A percentile compares a stretch with the other conserved stretches of the same genome.
Conservation (phyloP, 2,329 filamentous ascomycete genomes). For the Parafenestella ontariensis region DNA sequence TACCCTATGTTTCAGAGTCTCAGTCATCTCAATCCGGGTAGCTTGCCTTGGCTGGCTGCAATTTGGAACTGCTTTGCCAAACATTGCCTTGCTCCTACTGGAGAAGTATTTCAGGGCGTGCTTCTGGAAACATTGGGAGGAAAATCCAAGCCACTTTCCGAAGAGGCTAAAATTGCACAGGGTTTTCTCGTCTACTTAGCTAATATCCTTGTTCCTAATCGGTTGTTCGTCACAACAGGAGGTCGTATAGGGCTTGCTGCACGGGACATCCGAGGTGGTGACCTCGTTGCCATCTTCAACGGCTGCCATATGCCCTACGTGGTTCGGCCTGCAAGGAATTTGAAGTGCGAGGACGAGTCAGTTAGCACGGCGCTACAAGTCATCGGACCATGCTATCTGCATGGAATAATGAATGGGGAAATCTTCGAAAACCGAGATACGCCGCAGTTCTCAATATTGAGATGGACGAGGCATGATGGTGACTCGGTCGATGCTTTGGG, state of each 20-base stretch:
- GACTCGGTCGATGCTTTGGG: background rate
- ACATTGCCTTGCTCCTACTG: slow-evolving; percentile 4
- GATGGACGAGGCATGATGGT: background rate
- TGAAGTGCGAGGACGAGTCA: background rate
- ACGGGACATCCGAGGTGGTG: background rate
- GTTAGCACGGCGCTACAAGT: background rate
- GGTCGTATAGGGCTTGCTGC: background rate
- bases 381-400: slow-evolving; percentile 6
- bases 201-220: slow-evolving; percentile 2
- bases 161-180: background rate
- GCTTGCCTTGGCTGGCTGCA: background rate
- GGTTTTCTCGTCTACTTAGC: slow-evolving; percentile 3
- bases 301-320: slow-evolving; percentile 6
- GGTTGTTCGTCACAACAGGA: background rate
- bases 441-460: background rate
- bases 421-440: background rate
- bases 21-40: background rate
- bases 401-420: slow-evolving; percentile 5
- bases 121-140: background rate
- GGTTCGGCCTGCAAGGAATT: background rate
- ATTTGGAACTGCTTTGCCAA: background rate
- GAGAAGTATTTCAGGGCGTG: slow-evolving; percentile 1
- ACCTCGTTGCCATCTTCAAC: slow-evolving; percentile 2
- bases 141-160: background rate
- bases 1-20: background rate